phyloP scores from a whole-genome alignment of 768 basidiomycete genomes.

The Tricholoma sp. region DNA sequence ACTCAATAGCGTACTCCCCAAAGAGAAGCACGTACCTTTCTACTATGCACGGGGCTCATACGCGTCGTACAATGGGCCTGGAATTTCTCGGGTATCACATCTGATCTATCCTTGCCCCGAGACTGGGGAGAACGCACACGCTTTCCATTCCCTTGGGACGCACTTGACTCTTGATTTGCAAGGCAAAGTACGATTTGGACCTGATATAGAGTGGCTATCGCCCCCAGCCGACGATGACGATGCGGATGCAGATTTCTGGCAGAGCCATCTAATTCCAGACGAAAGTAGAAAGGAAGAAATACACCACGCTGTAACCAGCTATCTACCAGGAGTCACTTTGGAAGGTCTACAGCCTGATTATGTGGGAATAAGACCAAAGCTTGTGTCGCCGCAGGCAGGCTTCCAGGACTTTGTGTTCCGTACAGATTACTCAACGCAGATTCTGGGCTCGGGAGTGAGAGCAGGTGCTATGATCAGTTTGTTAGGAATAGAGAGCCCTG shows the following conservation, averaged over 20 bases:
- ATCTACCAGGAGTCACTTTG: slow-evolving; percentile 58
- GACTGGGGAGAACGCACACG: slow-evolving; percentile 48
- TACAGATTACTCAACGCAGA: slow-evolving; percentile 47
- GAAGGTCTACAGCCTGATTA: slow-evolving; percentile 77
- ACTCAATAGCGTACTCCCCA: slow-evolving; percentile 63
- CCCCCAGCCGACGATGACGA: slow-evolving; percentile 39
- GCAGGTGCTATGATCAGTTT: slow-evolving; percentile 68
- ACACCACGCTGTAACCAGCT: slow-evolving; percentile 64
- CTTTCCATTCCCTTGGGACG: slow-evolving; percentile 85
- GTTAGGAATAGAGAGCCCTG: slow-evolving; percentile 90
- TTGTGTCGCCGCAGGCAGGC: slow-evolving; percentile 65
- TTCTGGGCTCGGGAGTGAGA: slow-evolving; percentile 18
- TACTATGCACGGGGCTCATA: slow-evolving; percentile 86
- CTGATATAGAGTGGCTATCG: slow-evolving; percentile 85
- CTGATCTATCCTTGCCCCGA: slow-evolving; percentile 92
- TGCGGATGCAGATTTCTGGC: slow-evolving; percentile 74
- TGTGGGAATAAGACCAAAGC: slow-evolving; percentile 82
- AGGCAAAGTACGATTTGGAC: slow-evolving; percentile 86
- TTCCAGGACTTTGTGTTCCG: slow-evolving; percentile 85
- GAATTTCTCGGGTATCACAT: slow-evolving; percentile 58
- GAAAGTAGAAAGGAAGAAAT: slow-evolving; percentile 61
- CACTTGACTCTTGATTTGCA: slow-evolving; percentile 87
- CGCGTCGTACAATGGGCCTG: slow-evolving; percentile 80
- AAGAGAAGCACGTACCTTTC: slow-evolving; percentile 57
- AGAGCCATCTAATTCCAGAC: slow-evolving; percentile 54